These are phyloP conservation scores for Fusarium cicatricum DNA, from an alignment of 2,329 filamentous ascomycete genomes.

Conservation along the genomic window DNA sequence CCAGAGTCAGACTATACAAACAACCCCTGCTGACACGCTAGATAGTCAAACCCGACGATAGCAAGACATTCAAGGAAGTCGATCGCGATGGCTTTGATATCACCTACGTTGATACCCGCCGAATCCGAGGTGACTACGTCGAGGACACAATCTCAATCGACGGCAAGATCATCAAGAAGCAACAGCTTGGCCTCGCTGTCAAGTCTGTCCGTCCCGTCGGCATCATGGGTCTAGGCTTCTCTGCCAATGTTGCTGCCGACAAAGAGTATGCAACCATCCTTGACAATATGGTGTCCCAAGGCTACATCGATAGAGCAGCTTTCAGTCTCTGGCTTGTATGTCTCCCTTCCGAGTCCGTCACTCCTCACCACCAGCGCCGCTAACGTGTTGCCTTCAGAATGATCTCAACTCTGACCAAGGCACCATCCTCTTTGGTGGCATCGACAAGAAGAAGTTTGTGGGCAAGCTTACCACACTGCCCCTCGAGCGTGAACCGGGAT, in stretches of 20 bases:
- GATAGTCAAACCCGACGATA: constrained; percentile 52
- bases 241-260: constrained; percentile 56
- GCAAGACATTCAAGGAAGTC: constrained; percentile 58
- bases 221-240: constrained; percentile 67
- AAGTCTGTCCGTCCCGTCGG: constrained; percentile 60
- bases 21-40: constrained; percentile 1
- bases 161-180: constrained; percentile 54
- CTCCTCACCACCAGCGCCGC: neutral
- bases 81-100: constrained; percentile 62
- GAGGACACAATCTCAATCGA: constrained; percentile 63
- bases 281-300: constrained; percentile 68
- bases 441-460: constrained; percentile 76
- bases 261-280: constrained; percentile 66
- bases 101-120: constrained; percentile 65
- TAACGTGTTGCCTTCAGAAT: constrained; percentile 49
- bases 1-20: neutral
- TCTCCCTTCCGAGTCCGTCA: neutral
- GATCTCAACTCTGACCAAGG: constrained; percentile 71
- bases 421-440: constrained; percentile 79
- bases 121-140: constrained; percentile 65
- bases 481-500: constrained; percentile 57
- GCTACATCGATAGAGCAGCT: constrained; percentile 67
- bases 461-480: constrained; percentile 56
- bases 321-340: constrained; percentile 72
- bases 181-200: constrained; percentile 65